phyloP scores from a whole-genome alignment of 2,329 filamentous ascomycete species.

The Amauroascus verrucosus region DNA sequence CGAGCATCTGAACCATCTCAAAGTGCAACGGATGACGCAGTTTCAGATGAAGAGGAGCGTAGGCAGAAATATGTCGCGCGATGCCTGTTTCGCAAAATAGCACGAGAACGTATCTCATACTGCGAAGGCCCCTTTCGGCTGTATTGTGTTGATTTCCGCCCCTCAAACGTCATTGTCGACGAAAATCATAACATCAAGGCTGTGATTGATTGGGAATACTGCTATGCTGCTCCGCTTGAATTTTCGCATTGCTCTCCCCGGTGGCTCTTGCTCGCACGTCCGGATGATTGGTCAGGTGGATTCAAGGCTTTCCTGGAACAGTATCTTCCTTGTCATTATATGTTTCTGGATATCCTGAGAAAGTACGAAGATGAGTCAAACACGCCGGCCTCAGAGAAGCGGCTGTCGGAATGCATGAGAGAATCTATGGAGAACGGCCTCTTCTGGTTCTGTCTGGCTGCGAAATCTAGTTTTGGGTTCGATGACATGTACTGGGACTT shows the following conservation, averaged over 20 bases:
- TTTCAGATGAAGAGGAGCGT: constrained; percentile 32
- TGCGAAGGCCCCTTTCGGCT: constrained; percentile 23
- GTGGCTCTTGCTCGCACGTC: constrained; percentile 18
- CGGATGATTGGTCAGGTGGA: constrained; percentile 16
- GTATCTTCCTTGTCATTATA: constrained; percentile 19
- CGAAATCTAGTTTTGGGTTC: constrained; percentile 22
- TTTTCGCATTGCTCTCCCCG: constrained; percentile 17
- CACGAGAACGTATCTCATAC: constrained; percentile 14
- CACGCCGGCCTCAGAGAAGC: constrained; percentile 8
- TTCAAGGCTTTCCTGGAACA: constrained; percentile 20
- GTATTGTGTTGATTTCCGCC: constrained; percentile 26
- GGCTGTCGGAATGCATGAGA: constrained; percentile 22
- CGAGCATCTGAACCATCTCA: constrained; percentile 21
- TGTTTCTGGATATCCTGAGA: constrained; percentile 19
- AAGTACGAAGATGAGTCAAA: constrained; percentile 17
- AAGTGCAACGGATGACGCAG: constrained; percentile 36
- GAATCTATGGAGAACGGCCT: constrained; percentile 20
- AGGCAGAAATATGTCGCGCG: constrained; percentile 38
- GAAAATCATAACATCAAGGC: constrained; percentile 17
- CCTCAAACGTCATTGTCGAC: constrained; percentile 23
- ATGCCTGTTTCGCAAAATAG: constrained; percentile 33
- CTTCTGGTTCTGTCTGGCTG: constrained; percentile 23
- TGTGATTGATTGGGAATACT: constrained; percentile 25
- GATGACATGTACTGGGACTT: constrained; percentile 24
- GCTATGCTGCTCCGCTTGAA: constrained; percentile 17